Conservation (phyloP, 768 basidiomycete genomes). For the Hypholoma sublateritium region DNA sequence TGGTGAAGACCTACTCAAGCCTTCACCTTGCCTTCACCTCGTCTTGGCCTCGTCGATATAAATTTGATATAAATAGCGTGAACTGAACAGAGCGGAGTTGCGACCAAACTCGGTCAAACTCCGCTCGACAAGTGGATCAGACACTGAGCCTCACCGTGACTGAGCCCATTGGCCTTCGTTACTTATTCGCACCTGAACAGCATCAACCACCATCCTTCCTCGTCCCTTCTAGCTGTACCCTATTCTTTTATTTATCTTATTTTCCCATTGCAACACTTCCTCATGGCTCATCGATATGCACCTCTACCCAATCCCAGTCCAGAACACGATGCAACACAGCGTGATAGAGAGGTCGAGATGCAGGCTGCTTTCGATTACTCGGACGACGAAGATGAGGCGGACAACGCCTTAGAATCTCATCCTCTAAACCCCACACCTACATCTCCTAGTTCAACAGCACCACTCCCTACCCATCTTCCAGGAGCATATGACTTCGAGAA, state of each 20-base stretch:
- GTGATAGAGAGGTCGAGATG: conserved; percentile 58
- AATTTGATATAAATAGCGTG: too few relatives aligned
- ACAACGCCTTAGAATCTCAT: conserved; percentile 49
- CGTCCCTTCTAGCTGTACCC: conserved; percentile 8
- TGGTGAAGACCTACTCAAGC: too few relatives aligned
- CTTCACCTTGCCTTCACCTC: too few relatives aligned
- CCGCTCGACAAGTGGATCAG: not conserved
- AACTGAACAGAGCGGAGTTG: not conserved
- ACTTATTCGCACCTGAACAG: too few relatives aligned
- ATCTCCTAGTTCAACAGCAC: conserved; percentile 25
- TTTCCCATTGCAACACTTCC: conserved; percentile 1
- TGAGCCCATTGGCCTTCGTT: conserved; percentile 4
- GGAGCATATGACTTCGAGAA: conserved; percentile 78
- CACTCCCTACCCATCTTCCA: conserved; percentile 26
- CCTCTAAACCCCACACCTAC: conserved; percentile 47
- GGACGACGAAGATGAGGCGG: conserved; percentile 66
- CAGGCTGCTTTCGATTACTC: conserved; percentile 86
- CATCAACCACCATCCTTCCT: conserved; percentile 10
- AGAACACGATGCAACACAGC: conserved; percentile 40
- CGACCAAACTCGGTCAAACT: conserved; percentile 12
- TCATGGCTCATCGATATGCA: conserved; percentile 63
- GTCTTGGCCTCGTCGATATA: too few relatives aligned
- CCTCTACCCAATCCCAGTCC: conserved; percentile 60
- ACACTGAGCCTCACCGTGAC: not conserved
- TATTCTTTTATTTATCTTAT: conserved; percentile 10